A percentile compares a stretch with the other conserved stretches of the same genome.
Conservation (phyloP, 345 rosid species). For the Gossypium turneri region DNA sequence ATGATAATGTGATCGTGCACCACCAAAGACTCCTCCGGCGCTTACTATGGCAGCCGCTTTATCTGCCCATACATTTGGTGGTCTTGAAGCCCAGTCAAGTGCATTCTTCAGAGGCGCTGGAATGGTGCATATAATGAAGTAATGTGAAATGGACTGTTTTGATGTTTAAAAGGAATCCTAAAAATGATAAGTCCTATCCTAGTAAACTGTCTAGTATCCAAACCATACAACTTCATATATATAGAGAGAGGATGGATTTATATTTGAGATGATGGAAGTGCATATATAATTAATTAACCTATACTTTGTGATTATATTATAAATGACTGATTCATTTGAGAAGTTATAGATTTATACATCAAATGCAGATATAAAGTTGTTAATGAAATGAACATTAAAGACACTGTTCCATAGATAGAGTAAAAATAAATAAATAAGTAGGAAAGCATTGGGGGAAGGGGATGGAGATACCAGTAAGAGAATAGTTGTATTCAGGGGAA, state of each 20-base stretch:
- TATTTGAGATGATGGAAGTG: too few relatives aligned
- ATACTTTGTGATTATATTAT: too few relatives aligned
- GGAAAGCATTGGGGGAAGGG: background rate
- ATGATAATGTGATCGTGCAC: constrained; percentile 65
- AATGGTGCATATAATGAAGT: background rate
- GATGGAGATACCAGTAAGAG: background rate
- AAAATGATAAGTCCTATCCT: too few relatives aligned
- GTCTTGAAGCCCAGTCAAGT: constrained; percentile 73
- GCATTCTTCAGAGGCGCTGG: constrained; percentile 86
- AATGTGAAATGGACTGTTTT: background rate
- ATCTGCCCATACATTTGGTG: constrained; percentile 72
- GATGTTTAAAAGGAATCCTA: background rate
- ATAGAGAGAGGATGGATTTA: too few relatives aligned
- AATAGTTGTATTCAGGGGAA: constrained; percentile 1
- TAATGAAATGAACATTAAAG: too few relatives aligned
- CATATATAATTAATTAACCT: too few relatives aligned
- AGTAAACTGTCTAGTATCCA: too few relatives aligned
- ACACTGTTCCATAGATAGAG: background rate
- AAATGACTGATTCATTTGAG: too few relatives aligned
- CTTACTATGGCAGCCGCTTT: constrained; percentile 82
- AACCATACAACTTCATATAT: too few relatives aligned
- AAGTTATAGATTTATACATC: too few relatives aligned
- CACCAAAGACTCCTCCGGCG: constrained; percentile 55
- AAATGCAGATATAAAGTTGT: too few relatives aligned
- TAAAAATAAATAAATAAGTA: background rate